These are phyloP conservation scores for Alternaria metachromatica DNA, from an alignment of 2,329 filamentous ascomycete species.

Conservation along the genomic window DNA sequence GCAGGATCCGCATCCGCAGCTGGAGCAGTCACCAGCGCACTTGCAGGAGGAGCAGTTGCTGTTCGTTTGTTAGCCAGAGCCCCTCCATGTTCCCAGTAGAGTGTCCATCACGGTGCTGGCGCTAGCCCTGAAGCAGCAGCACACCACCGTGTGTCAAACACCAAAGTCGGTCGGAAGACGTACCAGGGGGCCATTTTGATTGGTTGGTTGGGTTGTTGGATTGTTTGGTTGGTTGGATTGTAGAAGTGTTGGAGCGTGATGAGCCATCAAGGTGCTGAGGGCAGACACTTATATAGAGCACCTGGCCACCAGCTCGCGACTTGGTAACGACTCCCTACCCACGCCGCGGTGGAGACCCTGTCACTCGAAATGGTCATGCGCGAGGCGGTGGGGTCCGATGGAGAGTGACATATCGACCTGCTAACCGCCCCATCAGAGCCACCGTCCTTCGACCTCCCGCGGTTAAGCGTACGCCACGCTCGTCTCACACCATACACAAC, in stretches of 20 bases:
- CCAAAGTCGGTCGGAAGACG: constrained; percentile 2
- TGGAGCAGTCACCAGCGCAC: constrained; percentile 41
- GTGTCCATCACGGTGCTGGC: constrained; percentile 27
- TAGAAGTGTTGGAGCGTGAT: constrained; percentile 10
- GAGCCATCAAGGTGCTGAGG: constrained; percentile 34
- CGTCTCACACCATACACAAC: neutral
- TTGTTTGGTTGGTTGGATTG: constrained; percentile 7
- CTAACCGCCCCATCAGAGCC: neutral
- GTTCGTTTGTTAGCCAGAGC: constrained; percentile 4
- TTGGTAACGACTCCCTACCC: neutral
- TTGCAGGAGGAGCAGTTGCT: constrained; percentile 39
- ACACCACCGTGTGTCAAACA: neutral
- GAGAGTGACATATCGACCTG: constrained; percentile 12
- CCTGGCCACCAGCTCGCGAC: neutral
- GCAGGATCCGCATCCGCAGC: constrained; percentile 42
- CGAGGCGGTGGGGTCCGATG: constrained; percentile 4
- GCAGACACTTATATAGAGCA: constrained; percentile 22
- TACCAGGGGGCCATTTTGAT: constrained; percentile 36
- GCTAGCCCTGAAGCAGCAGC: constrained; percentile 8
- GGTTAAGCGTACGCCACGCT: neutral
- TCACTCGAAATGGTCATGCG: constrained; percentile 5
- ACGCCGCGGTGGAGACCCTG: constrained; percentile 1
- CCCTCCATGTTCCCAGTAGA: constrained; percentile 4
- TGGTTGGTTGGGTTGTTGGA: constrained; percentile 7
- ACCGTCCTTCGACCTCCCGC: neutral